Evolutionary conservation across 176 grass and related monocot genomes (phyloP), one percentile per base, ranked within the genome.

Genomic region (Cenchrus fungigraminus): DNA sequence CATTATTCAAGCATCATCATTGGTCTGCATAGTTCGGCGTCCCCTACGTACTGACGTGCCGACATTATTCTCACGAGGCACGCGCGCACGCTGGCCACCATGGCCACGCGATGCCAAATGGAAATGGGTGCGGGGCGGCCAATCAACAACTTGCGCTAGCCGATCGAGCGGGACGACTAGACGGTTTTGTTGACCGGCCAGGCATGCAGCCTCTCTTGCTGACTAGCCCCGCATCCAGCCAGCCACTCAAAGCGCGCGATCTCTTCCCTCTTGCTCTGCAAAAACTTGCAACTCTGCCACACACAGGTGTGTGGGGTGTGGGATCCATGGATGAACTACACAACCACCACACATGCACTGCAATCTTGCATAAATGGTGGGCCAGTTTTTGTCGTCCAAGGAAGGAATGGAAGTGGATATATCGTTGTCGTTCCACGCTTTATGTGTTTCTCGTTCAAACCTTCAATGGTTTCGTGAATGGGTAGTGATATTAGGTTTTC

Each of bases 161-260:
- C 53, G 37, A 17, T 55, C 53, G 14, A 55, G 14, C 68, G 16
- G n/a, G 44, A 5, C 69, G 8, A 74, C 50, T 22, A 25, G 65
- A 70, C 65, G 79, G 12, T 82, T 71, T 82, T 58, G 50, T 82
- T 71, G 50, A 81, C 52, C 49, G 28, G n/a, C 45, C 5, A 17
- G 60, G 9, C 9, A 50, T 1, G 47, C 9, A 50, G 47, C 43
- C 76, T 2, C 58, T n/a, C 45, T 31, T 1, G 43, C 11, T 51
- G 60, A 65, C 60, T 31, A 0, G n/a, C 43, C 7, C 4, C 37
- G 4, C 37, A 40, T 40, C 37, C 37, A 40, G 13, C 12, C 53
- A 56, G 54, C 55, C 55, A 57, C 5, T 40, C 37, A 6, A 14
- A 17, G 4, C 0, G 16, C 2, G 10, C 11, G 12, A 14, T 12